Percentiles rank a stretch among this genome's conserved stretches.
These are phyloP conservation scores for Neospermospora avenae DNA, from an alignment of 2,329 filamentous ascomycete species.

Conservation along the genomic window DNA sequence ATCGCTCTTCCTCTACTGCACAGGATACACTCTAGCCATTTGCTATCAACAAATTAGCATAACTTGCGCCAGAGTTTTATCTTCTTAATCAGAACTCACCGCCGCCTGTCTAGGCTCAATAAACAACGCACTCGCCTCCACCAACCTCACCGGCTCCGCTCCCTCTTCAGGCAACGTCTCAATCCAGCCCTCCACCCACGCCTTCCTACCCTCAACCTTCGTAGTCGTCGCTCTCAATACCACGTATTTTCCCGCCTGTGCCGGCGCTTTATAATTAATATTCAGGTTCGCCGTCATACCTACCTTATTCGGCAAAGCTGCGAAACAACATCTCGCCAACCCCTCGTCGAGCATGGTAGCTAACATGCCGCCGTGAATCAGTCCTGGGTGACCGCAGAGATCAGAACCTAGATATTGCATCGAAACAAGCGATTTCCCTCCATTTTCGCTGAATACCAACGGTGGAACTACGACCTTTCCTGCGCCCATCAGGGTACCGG, in stretches of 20 bases:
- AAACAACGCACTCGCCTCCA: constrained; percentile 82
- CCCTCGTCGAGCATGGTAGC: constrained; percentile 94
- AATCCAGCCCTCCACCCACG: constrained; percentile 85
- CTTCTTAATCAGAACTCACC: constrained; percentile 26
- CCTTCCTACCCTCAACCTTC: constrained; percentile 88
- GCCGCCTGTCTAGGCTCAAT: constrained; percentile 82
- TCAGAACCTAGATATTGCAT: constrained; percentile 75
- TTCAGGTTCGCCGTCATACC: constrained; percentile 84
- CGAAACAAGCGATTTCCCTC: constrained; percentile 65
- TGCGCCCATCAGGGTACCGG: constrained; percentile 71
- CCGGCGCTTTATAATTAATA: constrained; percentile 78
- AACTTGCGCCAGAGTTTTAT: neutral
- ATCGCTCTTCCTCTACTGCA: constrained; percentile 14
- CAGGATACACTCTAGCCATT: constrained; percentile 28
- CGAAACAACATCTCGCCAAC: constrained; percentile 82
- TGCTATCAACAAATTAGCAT: constrained; percentile 12
- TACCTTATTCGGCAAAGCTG: constrained; percentile 79
- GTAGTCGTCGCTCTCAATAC: constrained; percentile 77
- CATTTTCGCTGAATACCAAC: constrained; percentile 68
- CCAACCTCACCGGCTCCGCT: constrained; percentile 64
- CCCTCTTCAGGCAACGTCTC: constrained; percentile 69
- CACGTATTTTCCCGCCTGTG: constrained; percentile 70
- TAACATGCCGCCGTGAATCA: constrained; percentile 85
- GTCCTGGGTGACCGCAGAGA: constrained; percentile 84
- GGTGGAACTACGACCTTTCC: constrained; percentile 79